Conservation (phyloP, 495 filamentous ascomycete genomes). For the Xylaria nigripes region DNA sequence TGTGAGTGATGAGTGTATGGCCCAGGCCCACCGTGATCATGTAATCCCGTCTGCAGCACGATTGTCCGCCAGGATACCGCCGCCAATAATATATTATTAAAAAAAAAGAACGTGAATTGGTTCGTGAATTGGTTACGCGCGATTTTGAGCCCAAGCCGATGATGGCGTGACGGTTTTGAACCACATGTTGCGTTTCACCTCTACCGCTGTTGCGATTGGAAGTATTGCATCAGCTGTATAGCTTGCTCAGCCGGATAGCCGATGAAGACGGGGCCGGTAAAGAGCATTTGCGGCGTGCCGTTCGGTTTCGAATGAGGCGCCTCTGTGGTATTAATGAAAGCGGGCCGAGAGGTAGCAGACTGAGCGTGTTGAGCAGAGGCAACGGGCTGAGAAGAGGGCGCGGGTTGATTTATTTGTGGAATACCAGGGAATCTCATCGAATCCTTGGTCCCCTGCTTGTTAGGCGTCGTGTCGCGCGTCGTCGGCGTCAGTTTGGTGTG, state of each 20-base stretch:
- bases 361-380: conserved; percentile 14
- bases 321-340: conserved; percentile 33
- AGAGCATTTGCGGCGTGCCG: conserved; percentile 55
- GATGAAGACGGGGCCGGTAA: conserved; percentile 84
- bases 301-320: conserved; percentile 18
- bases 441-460: conserved; percentile 19
- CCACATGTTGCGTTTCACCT: not conserved
- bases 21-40: no score
- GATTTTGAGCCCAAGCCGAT: not conserved
- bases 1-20: no score
- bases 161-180: not conserved
- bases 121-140: no score
- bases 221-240: conserved; percentile 57
- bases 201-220: conserved; percentile 23
- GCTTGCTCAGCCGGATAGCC: conserved; percentile 78
- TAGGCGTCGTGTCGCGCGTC: conserved; percentile 17
- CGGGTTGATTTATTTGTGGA: conserved; percentile 15
- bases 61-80: not conserved
- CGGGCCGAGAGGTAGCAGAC: conserved; percentile 21
- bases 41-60: not conserved
- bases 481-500: conserved; percentile 31
- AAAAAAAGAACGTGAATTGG: no score
- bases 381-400: conserved; percentile 15
- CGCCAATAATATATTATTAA: not conserved
- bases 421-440: conserved; percentile 10